A percentile compares a stretch with the other conserved stretches of the same genome.
phyloP scores from a whole-genome alignment of 345 rosid species.

The Citrus unshiu region DNA sequence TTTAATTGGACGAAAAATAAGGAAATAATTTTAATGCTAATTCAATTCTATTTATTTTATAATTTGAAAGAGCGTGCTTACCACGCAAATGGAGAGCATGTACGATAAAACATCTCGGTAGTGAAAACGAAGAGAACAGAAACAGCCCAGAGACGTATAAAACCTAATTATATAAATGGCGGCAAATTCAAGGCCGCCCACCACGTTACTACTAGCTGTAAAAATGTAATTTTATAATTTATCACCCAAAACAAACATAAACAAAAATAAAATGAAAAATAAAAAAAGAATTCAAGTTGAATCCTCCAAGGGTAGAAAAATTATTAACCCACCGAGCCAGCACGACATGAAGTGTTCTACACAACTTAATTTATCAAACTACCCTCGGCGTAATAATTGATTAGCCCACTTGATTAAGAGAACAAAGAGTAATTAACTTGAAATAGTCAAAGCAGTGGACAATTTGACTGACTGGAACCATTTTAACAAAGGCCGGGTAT shows the following conservation, averaged over 20 bases:
- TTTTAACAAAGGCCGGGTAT: constrained; percentile 52
- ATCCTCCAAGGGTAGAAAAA: constrained; percentile 1
- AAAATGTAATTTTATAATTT: constrained; percentile 8
- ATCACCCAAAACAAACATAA: neutral
- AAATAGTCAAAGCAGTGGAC: constrained; percentile 24
- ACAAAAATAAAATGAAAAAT: neutral
- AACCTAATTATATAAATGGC: constrained; percentile 58
- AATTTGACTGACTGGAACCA: constrained; percentile 26
- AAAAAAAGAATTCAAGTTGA: neutral
- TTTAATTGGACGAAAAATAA: neutral
- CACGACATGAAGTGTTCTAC: constrained; percentile 11
- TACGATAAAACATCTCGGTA: neutral
- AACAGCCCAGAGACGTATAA: constrained; percentile 52
- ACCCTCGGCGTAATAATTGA: neutral
- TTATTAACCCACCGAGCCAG: neutral
- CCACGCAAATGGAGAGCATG: neutral
- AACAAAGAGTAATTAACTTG: neutral
- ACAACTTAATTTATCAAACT: neutral
- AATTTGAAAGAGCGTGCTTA: neutral
- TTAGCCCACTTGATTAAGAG: neutral
- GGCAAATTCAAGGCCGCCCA: constrained; percentile 78
- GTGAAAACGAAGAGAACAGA: neutral
- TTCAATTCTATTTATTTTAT: too few relatives aligned
- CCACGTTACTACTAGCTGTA: constrained; percentile 64
- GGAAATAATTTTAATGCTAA: neutral